These are phyloP conservation scores for Odontarrhena argentea DNA, from an alignment of 345 rosid genomes.

Conservation along the genomic window DNA sequence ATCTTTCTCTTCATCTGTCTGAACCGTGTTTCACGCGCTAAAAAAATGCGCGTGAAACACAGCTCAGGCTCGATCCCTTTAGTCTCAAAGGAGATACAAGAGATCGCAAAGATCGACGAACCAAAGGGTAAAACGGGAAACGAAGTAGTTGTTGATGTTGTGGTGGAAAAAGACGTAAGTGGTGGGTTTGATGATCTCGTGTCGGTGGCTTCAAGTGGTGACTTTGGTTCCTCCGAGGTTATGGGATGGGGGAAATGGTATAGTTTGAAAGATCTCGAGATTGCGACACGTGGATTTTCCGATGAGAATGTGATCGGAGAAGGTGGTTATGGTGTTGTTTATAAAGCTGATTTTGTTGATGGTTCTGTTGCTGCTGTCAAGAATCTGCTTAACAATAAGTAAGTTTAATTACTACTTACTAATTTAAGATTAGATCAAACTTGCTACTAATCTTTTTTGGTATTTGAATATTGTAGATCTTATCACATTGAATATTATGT, in stretches of 20 bases:
- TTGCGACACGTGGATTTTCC: conserved; percentile 78
- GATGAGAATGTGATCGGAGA: conserved; percentile 88
- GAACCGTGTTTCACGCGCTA: conserved; percentile 54
- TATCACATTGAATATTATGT: conserved; percentile 25
- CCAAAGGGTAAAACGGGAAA: conserved; percentile 41
- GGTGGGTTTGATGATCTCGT: conserved; percentile 44
- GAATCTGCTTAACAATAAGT: conserved; percentile 90
- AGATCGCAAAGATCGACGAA: conserved; percentile 48
- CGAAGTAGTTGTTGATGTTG: conserved; percentile 30
- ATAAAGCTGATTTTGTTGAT: conserved; percentile 67
- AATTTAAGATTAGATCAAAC: neutral
- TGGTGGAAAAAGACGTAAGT: conserved; percentile 40
- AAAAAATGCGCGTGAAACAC: conserved; percentile 61
- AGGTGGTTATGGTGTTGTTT: conserved; percentile 95
- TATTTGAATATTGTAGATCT: conserved; percentile 24
- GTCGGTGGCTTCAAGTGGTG: conserved; percentile 52
- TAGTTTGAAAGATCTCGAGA: conserved; percentile 76
- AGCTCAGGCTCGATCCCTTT: conserved; percentile 75
- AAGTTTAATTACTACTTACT: conserved; percentile 26
- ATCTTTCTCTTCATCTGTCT: conserved; percentile 61
- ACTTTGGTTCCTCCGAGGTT: conserved; percentile 47
- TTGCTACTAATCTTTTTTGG: neutral
- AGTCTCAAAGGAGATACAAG: conserved; percentile 70
- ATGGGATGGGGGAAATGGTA: conserved; percentile 98
- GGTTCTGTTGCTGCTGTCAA: conserved; percentile 90